Evolutionary conservation across 192 early-diverging fungal genomes (phyloP).

Genomic region (Obelidium mucronatum): DNA sequence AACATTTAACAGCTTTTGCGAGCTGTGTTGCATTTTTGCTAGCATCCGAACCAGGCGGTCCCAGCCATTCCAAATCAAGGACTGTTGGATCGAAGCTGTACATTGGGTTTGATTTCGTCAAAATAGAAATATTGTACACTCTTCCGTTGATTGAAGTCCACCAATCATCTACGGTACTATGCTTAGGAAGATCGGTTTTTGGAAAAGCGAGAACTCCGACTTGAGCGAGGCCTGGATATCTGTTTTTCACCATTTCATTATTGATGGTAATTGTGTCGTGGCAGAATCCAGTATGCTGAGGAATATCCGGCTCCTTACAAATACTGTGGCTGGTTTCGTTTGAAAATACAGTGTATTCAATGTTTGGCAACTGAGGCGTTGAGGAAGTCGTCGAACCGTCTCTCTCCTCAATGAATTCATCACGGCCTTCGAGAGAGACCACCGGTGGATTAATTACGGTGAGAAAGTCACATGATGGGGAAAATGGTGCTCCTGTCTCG

Average conservation of each 20-base stretch:
- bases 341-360: not conserved
- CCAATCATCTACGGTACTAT: constrained; percentile 63
- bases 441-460: not conserved
- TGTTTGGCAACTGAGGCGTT: not conserved
- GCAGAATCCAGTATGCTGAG: constrained; percentile 40
- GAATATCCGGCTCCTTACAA: constrained; percentile 1
- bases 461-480: constrained; percentile 24
- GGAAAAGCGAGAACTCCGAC: constrained; percentile 47
- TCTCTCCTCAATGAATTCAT: not conserved
- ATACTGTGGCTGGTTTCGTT: not conserved
- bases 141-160: constrained; percentile 78
- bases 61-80: constrained; percentile 64
- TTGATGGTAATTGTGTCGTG: constrained; percentile 42
- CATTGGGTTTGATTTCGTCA: constrained; percentile 32
- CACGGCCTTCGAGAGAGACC: not conserved
- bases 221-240: constrained; percentile 36
- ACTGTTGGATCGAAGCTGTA: constrained; percentile 19
- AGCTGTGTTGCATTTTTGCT: constrained; percentile 69
- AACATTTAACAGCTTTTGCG: constrained; percentile 74
- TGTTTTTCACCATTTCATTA: constrained; percentile 38
- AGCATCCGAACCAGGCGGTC: constrained; percentile 46
- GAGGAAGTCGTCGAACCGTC: no score
- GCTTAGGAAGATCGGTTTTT: constrained; percentile 61
- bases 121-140: constrained; percentile 79
- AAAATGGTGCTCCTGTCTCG: constrained; percentile 10